These are phyloP conservation scores for Debaryomyces tyrocola DNA, from an alignment of 805 yeast genomes.

Conservation along the genomic window DNA sequence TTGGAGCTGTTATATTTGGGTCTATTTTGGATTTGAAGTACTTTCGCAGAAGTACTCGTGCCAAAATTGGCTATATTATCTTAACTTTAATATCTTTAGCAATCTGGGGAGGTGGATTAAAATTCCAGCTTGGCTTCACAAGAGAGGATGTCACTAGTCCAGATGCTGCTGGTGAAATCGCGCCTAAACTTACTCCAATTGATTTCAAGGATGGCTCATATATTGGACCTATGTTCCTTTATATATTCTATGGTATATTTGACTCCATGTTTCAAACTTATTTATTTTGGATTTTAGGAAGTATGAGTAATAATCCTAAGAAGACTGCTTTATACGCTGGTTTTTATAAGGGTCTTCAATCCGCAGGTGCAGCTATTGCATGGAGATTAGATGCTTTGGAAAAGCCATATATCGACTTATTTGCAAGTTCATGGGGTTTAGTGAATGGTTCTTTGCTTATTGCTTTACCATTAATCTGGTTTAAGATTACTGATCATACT, in stretches of 20 bases:
- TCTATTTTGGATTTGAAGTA: constrained; percentile 43
- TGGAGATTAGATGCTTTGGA: constrained; percentile 55
- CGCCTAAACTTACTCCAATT: constrained; percentile 21
- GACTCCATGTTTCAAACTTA: constrained; percentile 63
- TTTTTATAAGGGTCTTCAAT: constrained; percentile 62
- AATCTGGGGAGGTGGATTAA: constrained; percentile 62
- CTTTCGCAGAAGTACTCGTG: constrained; percentile 46
- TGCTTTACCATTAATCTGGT: constrained; percentile 48
- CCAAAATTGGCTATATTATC: constrained; percentile 44
- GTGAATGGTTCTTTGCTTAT: constrained; percentile 47
- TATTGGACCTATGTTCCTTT: constrained; percentile 61
- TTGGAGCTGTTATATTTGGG: constrained; percentile 55
- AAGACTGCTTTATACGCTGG: constrained; percentile 59
- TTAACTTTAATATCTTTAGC: constrained; percentile 42
- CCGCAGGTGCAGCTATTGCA: constrained; percentile 61
- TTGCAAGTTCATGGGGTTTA: constrained; percentile 54
- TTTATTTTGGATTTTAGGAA: constrained; percentile 59
- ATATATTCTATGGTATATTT: constrained; percentile 59
- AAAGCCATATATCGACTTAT: constrained; percentile 39
- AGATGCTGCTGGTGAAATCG: background rate
- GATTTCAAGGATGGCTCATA: constrained; percentile 49
- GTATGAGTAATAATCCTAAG: constrained; percentile 57
- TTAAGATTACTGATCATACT: constrained; percentile 46
- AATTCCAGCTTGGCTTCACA: constrained; percentile 43
- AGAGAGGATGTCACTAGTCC: constrained; percentile 29